Evolutionary conservation across 768 basidiomycete species (phyloP).

Genomic region (Cystobasidium onofrii): DNA sequence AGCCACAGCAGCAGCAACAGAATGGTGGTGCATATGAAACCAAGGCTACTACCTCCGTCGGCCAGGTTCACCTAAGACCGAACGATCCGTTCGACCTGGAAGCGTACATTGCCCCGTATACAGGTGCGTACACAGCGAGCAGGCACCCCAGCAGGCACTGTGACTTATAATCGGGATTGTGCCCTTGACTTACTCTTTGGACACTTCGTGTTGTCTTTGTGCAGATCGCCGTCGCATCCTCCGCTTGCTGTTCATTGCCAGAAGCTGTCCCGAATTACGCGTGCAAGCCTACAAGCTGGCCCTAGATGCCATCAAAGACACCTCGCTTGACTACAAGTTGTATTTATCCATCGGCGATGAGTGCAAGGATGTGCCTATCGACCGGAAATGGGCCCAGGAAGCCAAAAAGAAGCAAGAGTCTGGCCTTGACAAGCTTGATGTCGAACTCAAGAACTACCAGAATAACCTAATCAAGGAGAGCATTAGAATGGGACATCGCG

Average conservation of each 20-base stretch:
- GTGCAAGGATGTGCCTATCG: slow-evolving; percentile 51
- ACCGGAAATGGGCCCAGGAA: slow-evolving; percentile 63
- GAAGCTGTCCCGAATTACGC: slow-evolving; percentile 60
- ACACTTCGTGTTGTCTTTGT: background rate
- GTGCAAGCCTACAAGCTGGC: slow-evolving; percentile 64
- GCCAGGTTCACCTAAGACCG: slow-evolving; percentile 54
- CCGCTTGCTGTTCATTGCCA: slow-evolving; percentile 62
- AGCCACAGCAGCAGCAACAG: background rate
- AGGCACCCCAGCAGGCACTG: background rate
- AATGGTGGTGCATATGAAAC: background rate
- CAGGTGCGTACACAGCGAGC: slow-evolving; percentile 51
- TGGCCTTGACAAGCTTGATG: slow-evolving; percentile 67
- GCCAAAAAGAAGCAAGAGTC: slow-evolving; percentile 46
- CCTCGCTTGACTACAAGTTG: slow-evolving; percentile 57
- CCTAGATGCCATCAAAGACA: slow-evolving; percentile 54
- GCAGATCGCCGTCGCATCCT: slow-evolving; percentile 69
- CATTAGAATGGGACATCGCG: slow-evolving; percentile 86
- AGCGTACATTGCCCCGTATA: slow-evolving; percentile 64
- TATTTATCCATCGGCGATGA: slow-evolving; percentile 41
- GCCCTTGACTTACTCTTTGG: background rate
- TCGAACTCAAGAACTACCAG: slow-evolving; percentile 86
- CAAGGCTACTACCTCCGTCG: background rate
- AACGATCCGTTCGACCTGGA: slow-evolving; percentile 83
- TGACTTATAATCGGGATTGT: too few species aligned
- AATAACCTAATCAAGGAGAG: slow-evolving; percentile 99